These are phyloP conservation scores for Lipomyces mesembrius DNA, from an alignment of 805 yeast genomes.

Conservation along the genomic window DNA sequence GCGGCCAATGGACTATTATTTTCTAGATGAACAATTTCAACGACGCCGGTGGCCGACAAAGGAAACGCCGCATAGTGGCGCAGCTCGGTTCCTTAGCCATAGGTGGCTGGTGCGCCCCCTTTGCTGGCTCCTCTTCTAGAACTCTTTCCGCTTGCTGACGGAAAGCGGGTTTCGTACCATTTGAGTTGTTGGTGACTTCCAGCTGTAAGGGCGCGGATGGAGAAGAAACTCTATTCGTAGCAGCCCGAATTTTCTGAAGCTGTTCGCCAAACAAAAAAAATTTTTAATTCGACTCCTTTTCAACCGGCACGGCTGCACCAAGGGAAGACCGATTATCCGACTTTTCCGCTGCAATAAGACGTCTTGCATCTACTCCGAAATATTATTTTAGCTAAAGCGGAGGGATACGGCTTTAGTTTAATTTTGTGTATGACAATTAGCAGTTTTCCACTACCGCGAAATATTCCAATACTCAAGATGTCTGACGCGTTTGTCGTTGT, in stretches of 20 bases:
- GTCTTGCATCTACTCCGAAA: background rate
- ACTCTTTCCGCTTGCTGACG: background rate
- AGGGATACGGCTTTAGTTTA: background rate
- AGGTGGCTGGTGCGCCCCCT: background rate
- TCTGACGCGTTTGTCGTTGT: slow-evolving; percentile 64
- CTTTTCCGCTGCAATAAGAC: background rate
- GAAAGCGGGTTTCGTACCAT: background rate
- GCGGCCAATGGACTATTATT: too few relatives aligned
- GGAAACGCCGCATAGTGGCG: background rate
- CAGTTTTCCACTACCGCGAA: background rate
- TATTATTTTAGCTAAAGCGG: background rate
- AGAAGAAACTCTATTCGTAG: background rate
- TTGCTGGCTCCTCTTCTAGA: background rate
- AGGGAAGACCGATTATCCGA: background rate
- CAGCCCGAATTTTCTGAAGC: background rate
- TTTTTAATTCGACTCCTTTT: slow-evolving; percentile 5
- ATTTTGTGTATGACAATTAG: background rate
- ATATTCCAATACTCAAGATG: slow-evolving; percentile 45
- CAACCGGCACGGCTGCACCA: background rate
- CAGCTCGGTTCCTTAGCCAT: background rate
- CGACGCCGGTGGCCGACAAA: background rate
- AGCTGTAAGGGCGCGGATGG: too few relatives aligned
- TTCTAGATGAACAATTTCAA: too few relatives aligned
- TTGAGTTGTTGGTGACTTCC: background rate
- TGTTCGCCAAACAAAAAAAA: slow-evolving; percentile 15